Evolutionary conservation across 2,329 filamentous ascomycete species (phyloP).

Genomic region (Ophiostoma quercus): DNA sequence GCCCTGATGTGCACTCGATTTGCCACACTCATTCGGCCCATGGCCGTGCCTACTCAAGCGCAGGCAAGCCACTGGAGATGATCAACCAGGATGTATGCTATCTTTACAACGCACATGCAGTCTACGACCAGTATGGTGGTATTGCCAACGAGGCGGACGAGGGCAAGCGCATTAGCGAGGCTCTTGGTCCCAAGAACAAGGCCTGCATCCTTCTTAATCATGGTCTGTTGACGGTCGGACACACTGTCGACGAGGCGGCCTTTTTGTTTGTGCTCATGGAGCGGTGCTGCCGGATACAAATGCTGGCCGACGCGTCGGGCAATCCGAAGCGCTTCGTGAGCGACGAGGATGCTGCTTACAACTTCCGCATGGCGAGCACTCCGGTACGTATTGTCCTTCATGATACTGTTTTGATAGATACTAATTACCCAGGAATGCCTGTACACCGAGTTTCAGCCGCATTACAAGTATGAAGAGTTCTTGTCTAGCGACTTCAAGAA

Average conservation of each 20-base stretch:
- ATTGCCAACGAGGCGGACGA: conserved; percentile 54
- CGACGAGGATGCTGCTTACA: conserved; percentile 36
- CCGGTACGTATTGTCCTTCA: conserved; percentile 25
- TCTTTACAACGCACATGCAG: conserved; percentile 52
- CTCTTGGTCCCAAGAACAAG: conserved; percentile 41
- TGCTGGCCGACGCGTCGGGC: conserved; percentile 50
- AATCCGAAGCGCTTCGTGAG: conserved; percentile 31
- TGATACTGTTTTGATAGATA: not conserved
- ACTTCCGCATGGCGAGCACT: conserved; percentile 22
- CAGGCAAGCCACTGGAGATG: conserved; percentile 54
- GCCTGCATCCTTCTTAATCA: conserved; percentile 56
- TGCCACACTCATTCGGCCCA: conserved; percentile 54
- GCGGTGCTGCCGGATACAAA: conserved; percentile 61
- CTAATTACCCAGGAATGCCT: conserved; percentile 36
- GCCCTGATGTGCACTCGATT: conserved; percentile 52
- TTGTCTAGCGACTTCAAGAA: conserved; percentile 23
- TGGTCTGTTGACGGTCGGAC: conserved; percentile 55
- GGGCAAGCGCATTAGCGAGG: conserved; percentile 48
- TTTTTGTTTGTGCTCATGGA: conserved; percentile 58
- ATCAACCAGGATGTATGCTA: conserved; percentile 52
- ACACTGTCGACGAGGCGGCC: conserved; percentile 59
- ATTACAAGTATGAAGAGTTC: conserved; percentile 42
- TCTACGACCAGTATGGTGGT: conserved; percentile 56
- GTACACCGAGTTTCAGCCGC: conserved; percentile 49
- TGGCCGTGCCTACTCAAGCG: conserved; percentile 54